Conservation (phyloP, 2,329 filamentous ascomycete species). For the Graphilbum fragrans region DNA sequence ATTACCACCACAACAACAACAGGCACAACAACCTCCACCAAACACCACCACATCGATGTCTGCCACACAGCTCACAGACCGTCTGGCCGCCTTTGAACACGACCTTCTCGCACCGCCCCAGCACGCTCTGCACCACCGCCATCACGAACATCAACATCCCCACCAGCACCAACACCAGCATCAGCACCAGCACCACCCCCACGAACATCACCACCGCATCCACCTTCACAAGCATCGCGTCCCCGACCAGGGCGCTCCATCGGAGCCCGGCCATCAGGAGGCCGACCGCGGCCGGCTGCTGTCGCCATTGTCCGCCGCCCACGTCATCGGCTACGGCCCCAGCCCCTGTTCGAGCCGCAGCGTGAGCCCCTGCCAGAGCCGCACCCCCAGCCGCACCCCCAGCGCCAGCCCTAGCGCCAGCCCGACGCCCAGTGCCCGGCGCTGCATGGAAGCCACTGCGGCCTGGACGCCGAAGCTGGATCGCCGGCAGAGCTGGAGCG, state of each 20-base stretch:
- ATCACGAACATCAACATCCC: not conserved
- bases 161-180: not conserved
- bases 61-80: no score
- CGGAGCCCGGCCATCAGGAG: no score
- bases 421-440: constrained; percentile 11
- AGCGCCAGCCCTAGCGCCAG: constrained; percentile 2
- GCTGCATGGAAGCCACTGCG: constrained; percentile 22
- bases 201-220: constrained; percentile 1
- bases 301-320: no score
- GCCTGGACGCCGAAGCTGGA: constrained; percentile 35
- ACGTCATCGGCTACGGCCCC: no score
- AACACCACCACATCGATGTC: no score
- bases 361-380: not conserved
- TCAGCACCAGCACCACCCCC: not conserved
- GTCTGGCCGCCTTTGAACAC: constrained; percentile 5
- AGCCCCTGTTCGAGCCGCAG: not conserved
- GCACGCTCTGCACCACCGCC: not conserved
- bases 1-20: no score
- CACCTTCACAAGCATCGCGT: not conserved
- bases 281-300: no score
- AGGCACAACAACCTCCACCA: no score
- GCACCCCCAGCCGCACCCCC: constrained; percentile 3
- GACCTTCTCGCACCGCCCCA: constrained; percentile 3
- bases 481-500: constrained; percentile 38
- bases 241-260: no score